A percentile compares a stretch with the other conserved stretches of the same genome.
Conservation (phyloP, 163 green algal genomes). For the Scenedesmus sp. region DNA sequence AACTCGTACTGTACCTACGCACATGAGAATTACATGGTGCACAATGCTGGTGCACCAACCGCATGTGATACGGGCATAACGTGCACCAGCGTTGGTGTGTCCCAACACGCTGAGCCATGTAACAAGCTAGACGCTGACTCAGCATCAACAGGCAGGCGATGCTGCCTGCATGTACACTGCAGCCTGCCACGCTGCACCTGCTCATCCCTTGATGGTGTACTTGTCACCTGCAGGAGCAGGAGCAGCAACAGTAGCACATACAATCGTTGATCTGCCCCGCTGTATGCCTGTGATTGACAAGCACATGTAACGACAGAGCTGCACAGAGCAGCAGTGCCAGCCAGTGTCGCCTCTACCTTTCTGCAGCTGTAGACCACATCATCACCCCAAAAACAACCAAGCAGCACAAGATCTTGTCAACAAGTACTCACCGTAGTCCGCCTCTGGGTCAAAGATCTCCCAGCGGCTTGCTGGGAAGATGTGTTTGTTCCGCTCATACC, state of each 20-base stretch:
- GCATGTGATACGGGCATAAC: no score
- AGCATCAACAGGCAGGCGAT: neutral
- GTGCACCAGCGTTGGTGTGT: no score
- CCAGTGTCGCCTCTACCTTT: neutral
- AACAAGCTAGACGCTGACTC: no score
- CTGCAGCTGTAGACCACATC: neutral
- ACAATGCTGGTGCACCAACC: no score
- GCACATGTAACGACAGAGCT: neutral
- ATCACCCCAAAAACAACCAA: neutral
- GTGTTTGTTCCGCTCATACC: constrained; percentile 99
- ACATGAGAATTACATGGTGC: no score
- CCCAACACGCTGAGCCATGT: no score
- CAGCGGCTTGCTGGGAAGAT: constrained; percentile 96
- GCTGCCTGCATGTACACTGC: no score
- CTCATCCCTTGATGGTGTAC: constrained; percentile 58
- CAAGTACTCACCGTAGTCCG: neutral
- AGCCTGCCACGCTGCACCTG: neutral
- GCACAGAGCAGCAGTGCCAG: neutral
- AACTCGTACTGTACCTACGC: no score
- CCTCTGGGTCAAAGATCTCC: constrained; percentile 86
- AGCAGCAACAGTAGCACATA: neutral
- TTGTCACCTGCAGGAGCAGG: constrained; percentile 22
- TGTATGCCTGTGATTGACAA: neutral
- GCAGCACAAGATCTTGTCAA: neutral
- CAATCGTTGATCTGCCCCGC: no score